A percentile compares a stretch with the other conserved stretches of the same genome.
These are phyloP conservation scores for Saccharomycopsis sp. DNA, from an alignment of 805 yeast species.

Conservation along the genomic window DNA sequence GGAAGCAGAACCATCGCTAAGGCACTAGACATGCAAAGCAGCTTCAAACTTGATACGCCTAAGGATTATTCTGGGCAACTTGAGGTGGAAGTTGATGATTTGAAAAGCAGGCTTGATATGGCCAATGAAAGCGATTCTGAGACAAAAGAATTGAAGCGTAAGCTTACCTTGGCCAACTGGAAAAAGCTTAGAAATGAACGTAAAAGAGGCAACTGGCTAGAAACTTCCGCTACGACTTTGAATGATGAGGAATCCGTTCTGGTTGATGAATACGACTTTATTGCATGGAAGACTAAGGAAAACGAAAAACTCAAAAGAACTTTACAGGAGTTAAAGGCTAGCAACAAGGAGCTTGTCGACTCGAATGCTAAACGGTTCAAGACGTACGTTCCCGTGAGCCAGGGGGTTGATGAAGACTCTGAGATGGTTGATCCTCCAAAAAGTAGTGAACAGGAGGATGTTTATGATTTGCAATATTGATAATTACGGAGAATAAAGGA, in stretches of 20 bases:
- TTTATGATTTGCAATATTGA: background rate
- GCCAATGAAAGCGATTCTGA: background rate
- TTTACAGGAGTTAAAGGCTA: conserved; percentile 1
- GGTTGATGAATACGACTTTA: background rate
- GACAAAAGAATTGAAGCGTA: background rate
- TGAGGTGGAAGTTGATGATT: background rate
- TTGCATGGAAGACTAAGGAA: background rate
- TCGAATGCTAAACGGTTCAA: conserved; percentile 7
- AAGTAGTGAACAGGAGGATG: background rate
- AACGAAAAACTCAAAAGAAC: conserved; percentile 7
- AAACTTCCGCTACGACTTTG: background rate
- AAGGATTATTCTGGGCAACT: background rate
- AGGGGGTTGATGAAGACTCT: background rate
- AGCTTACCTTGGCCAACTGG: conserved; percentile 4
- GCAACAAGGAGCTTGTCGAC: background rate
- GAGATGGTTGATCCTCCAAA: background rate
- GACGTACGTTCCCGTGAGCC: conserved; percentile 6
- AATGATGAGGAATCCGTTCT: background rate
- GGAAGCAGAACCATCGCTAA: conserved; percentile 20
- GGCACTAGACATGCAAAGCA: conserved; percentile 4
- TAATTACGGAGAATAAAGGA: too few species aligned
- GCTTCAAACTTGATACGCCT: background rate
- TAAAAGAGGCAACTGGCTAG: conserved; percentile 7
- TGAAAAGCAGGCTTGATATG: background rate
- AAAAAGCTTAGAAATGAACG: conserved; percentile 11